A percentile compares a stretch with the other conserved stretches of the same genome.
Conservation (phyloP, 2,329 filamentous ascomycete species). For the Talaromyces sp. region DNA sequence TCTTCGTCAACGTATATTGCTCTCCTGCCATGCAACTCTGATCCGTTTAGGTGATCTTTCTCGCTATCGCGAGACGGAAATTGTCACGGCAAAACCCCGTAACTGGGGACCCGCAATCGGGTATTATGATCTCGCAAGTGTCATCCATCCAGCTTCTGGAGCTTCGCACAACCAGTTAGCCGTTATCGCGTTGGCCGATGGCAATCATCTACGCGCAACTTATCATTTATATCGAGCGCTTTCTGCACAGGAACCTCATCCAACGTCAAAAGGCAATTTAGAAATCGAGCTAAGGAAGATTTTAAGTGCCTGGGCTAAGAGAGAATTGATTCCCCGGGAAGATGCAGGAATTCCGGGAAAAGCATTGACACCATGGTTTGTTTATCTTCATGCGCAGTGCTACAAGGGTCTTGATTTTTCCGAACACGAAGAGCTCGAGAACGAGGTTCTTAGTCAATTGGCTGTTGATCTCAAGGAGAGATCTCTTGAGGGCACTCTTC, state of each 20-base stretch:
- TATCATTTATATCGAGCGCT: slow-evolving; percentile 87
- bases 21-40: slow-evolving; percentile 74
- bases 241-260: slow-evolving; percentile 67
- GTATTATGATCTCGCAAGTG: slow-evolving; percentile 77
- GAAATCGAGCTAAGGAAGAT: slow-evolving; percentile 71
- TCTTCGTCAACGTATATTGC: slow-evolving; percentile 56
- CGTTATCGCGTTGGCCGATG: slow-evolving; percentile 70
- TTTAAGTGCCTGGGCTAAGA: slow-evolving; percentile 50
- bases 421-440: slow-evolving; percentile 74
- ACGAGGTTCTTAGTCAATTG: slow-evolving; percentile 74
- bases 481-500: slow-evolving; percentile 57
- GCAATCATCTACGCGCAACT: slow-evolving; percentile 74
- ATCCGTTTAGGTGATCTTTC: slow-evolving; percentile 86
- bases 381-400: slow-evolving; percentile 77
- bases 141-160: slow-evolving; percentile 72
- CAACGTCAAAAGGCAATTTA: slow-evolving; percentile 68
- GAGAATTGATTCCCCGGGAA: slow-evolving; percentile 44
- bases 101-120: slow-evolving; percentile 75
- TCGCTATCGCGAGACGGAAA: slow-evolving; percentile 71
- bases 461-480: slow-evolving; percentile 66
- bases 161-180: slow-evolving; percentile 85
- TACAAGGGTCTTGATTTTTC: slow-evolving; percentile 70
- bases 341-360: slow-evolving; percentile 46
- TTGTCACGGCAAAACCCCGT: slow-evolving; percentile 60
- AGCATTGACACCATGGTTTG: slow-evolving; percentile 72